A percentile compares a stretch with the other conserved stretches of the same genome.
Evolutionary conservation across 441 rosid species (phyloP).

Genomic region (Gossypium gossypioides): DNA sequence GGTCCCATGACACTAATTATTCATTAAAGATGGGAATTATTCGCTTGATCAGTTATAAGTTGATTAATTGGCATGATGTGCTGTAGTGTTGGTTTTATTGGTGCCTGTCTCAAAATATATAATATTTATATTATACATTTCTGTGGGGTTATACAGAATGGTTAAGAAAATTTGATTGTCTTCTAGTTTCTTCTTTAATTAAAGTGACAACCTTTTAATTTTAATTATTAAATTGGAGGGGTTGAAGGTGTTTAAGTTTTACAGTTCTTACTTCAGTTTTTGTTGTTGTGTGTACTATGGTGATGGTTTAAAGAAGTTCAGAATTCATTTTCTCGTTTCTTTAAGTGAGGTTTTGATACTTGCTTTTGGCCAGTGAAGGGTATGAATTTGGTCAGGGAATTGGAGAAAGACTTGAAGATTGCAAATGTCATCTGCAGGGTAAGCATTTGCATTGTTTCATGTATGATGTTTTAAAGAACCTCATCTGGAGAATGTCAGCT

Average conservation of each 20-base stretch:
- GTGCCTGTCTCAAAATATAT: background rate
- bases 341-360: constrained; percentile 25
- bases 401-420: constrained; percentile 93
- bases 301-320: constrained; percentile 9
- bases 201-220: background rate
- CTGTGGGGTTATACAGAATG: background rate
- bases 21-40: constrained; percentile 6
- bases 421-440: constrained; percentile 95
- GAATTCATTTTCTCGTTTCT: constrained; percentile 4
- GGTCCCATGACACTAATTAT: background rate
- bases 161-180: background rate
- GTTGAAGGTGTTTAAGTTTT: background rate
- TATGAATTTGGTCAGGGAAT: constrained; percentile 91
- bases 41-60: background rate
- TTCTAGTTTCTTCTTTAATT: background rate
- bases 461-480: constrained; percentile 4
- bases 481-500: background rate
- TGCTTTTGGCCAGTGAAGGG: constrained; percentile 96
- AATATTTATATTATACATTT: background rate
- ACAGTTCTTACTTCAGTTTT: background rate
- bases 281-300: background rate
- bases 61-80: background rate
- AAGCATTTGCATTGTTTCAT: constrained; percentile 18
- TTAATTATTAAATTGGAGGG: background rate
- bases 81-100: background rate